These are phyloP conservation scores for Talaromyces islandicus DNA, from an alignment of 2,329 filamentous ascomycete genomes.

Conservation along the genomic window DNA sequence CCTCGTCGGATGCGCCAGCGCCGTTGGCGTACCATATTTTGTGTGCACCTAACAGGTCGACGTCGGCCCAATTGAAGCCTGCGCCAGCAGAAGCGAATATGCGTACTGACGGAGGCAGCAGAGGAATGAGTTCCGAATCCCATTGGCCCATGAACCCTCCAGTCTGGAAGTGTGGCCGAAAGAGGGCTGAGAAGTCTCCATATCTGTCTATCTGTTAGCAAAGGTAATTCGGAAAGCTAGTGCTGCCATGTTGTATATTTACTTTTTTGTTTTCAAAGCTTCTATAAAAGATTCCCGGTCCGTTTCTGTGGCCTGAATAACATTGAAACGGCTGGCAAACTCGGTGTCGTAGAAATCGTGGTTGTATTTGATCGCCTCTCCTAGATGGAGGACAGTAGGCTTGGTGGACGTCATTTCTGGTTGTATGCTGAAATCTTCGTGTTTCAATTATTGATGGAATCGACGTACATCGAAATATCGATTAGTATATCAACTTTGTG, in stretches of 20 bases:
- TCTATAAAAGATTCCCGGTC: conserved; percentile 35
- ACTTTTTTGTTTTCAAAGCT: conserved; percentile 26
- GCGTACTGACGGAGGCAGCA: conserved; percentile 49
- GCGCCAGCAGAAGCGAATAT: conserved; percentile 57
- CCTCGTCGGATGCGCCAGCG: conserved; percentile 63
- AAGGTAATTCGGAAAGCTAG: neutral
- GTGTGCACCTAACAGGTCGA: conserved; percentile 53
- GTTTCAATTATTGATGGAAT: neutral
- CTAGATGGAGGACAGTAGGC: conserved; percentile 39
- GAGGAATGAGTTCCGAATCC: conserved; percentile 53
- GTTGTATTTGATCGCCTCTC: conserved; percentile 45
- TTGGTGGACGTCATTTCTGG: conserved; percentile 13
- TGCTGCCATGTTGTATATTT: neutral
- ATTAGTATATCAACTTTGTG: neutral
- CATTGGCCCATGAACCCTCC: conserved; percentile 61
- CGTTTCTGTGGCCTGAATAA: conserved; percentile 33
- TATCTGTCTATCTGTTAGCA: conserved; percentile 25
- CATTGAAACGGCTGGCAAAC: conserved; percentile 35
- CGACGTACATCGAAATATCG: neutral
- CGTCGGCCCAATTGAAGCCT: conserved; percentile 60
- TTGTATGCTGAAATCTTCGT: neutral
- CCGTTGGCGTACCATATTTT: conserved; percentile 65
- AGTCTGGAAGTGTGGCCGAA: conserved; percentile 57
- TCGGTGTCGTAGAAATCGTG: conserved; percentile 33
- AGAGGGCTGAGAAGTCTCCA: conserved; percentile 42